Percentiles rank a stretch among this genome's conserved stretches.
Evolutionary conservation across 2,329 filamentous ascomycete species (phyloP).

Genomic region (Colletotrichum abscissum): DNA sequence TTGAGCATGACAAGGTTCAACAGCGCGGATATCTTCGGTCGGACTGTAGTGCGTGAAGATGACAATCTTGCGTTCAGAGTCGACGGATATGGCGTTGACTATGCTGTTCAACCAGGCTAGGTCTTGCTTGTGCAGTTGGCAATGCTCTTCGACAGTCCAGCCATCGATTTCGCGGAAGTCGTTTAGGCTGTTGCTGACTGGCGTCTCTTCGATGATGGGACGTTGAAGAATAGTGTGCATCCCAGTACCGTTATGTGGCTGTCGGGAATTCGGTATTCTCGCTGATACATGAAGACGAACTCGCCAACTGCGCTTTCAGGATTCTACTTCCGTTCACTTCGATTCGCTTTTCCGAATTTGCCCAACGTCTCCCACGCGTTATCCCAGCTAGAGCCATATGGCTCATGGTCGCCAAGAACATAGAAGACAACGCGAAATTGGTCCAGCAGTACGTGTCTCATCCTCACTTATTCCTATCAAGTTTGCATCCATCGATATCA

Average conservation of each 20-base stretch:
- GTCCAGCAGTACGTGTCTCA: conserved; percentile 49
- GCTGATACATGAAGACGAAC: conserved; percentile 52
- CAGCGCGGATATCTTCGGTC: conserved; percentile 45
- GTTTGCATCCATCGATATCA: background rate
- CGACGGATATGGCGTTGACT: conserved; percentile 36
- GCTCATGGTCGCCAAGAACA: conserved; percentile 68
- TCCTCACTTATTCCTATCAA: background rate
- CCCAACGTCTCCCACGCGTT: conserved; percentile 41
- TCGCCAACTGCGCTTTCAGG: conserved; percentile 43
- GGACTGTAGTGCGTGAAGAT: conserved; percentile 58
- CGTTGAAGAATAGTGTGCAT: conserved; percentile 59
- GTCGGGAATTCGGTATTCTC: conserved; percentile 38
- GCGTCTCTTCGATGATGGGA: conserved; percentile 49
- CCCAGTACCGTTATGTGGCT: conserved; percentile 45
- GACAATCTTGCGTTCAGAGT: conserved; percentile 42
- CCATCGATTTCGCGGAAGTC: conserved; percentile 60
- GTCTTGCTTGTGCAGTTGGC: conserved; percentile 48
- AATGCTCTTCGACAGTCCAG: conserved; percentile 52
- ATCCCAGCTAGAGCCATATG: conserved; percentile 56
- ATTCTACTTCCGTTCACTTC: conserved; percentile 26
- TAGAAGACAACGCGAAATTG: conserved; percentile 62
- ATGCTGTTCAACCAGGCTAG: conserved; percentile 55
- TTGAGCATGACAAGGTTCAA: conserved; percentile 46
- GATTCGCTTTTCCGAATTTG: conserved; percentile 42
- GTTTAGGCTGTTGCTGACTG: conserved; percentile 56